Base-by-base conservation (phyloP, 805 yeast species). In the Candida ponderosae region DNA sequence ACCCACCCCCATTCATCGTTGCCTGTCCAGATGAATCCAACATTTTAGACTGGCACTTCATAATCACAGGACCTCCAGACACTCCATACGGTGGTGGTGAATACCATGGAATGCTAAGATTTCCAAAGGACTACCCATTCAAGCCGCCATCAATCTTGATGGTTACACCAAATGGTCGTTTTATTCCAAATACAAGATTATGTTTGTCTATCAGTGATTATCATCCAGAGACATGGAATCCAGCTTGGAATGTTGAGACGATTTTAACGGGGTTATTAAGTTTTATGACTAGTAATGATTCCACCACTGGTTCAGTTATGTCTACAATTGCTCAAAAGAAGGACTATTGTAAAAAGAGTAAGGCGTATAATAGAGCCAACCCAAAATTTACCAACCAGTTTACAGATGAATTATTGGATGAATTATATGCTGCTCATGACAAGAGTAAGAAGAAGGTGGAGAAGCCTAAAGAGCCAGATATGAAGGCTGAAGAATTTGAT, bases 201-300 rank as follows among this genome's bases (percentile, higher is more conserved):
- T 89, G 97, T 59, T 65, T 89, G 30, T 77, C 88, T 9, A 87
- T 89, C 76, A 81, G 94, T 51, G 96, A 88, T 59, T 89, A 74
- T 57, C 97, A 89, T 51, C 96, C 95, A 5, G 93, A 88, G 54
- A 66, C 81, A 2, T 89, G 97, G 97, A 88, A 89, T 57, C 96
- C 97, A 1, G 84, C 94, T 4, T 89, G 96, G 96, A 76, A 86
- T 26, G 96, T 89, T 28, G 69, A 84, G 24, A 86, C 96, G 0
- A 89, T 89, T 18, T 67, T 89, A 46, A 82, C 81, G 4, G 97
- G 96, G 1, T 63, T 89, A 27, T 60, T 88, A 44, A 84, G 95
- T 54, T 89, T 89, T 52, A 89, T 89, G 96, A 85, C 90, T 1
- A 77, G 89, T 8, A 72, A 76, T 38, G 96, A 89, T 42, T 56